phyloP scores from a whole-genome alignment of 495 filamentous ascomycete genomes.

The Penicillium antarcticum region DNA sequence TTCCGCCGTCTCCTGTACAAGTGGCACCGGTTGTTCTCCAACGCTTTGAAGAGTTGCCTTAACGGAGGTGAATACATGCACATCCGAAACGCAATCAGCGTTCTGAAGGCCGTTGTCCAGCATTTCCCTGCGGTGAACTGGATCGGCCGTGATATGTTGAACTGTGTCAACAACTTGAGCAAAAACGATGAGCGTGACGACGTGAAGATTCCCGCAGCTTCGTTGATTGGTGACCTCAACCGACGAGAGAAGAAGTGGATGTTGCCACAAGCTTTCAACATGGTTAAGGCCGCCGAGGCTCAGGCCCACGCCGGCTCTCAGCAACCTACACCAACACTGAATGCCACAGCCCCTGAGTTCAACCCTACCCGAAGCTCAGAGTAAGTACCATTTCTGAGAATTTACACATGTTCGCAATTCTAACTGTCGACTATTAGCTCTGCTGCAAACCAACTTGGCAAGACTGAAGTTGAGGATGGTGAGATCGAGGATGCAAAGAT shows the following conservation, averaged over 20 bases:
- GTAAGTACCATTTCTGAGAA: slow-evolving; percentile 34
- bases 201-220: slow-evolving; percentile 84
- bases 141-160: slow-evolving; percentile 71
- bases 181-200: slow-evolving; percentile 78
- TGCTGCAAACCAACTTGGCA: slow-evolving; percentile 26
- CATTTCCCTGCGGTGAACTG: slow-evolving; percentile 86
- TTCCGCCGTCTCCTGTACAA: slow-evolving; percentile 81
- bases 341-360: slow-evolving; percentile 48
- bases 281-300: slow-evolving; percentile 26
- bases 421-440: slow-evolving; percentile 20
- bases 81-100: slow-evolving; percentile 88
- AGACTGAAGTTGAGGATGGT: slow-evolving; percentile 69
- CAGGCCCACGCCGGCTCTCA: slow-evolving; percentile 21
- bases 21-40: slow-evolving; percentile 80
- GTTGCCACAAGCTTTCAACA: slow-evolving; percentile 72
- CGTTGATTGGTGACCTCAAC: slow-evolving; percentile 77
- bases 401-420: not conserved
- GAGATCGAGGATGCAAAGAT: slow-evolving; percentile 70
- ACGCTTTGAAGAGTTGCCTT: slow-evolving; percentile 74
- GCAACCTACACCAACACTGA: slow-evolving; percentile 34
- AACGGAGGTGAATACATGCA: slow-evolving; percentile 91
- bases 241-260: slow-evolving; percentile 78
- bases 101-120: slow-evolving; percentile 76
- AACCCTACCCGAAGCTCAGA: slow-evolving; percentile 32
- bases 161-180: slow-evolving; percentile 60